Conservation (phyloP, 345 rosid genomes). For the Moricandia moricandioides region DNA sequence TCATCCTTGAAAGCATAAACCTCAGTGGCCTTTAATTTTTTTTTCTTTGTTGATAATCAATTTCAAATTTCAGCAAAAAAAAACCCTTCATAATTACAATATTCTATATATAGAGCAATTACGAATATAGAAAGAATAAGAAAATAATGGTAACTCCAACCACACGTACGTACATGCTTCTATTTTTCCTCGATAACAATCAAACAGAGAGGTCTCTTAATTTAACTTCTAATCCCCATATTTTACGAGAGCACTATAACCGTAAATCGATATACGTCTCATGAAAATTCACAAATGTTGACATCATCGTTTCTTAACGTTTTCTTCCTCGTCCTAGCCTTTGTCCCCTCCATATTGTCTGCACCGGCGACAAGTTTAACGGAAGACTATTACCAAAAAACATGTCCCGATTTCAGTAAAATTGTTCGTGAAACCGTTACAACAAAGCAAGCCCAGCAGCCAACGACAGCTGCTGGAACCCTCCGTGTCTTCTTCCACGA, state of each 20-base stretch:
- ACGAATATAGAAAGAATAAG: slow-evolving; percentile 15
- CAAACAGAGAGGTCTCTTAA: slow-evolving; percentile 12
- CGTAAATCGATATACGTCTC: slow-evolving; percentile 1
- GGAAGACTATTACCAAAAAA: slow-evolving; percentile 41
- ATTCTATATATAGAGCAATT: slow-evolving; percentile 4
- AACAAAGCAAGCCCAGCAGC: slow-evolving; percentile 34
- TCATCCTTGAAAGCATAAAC: too few species aligned
- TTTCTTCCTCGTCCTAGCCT: slow-evolving; percentile 15
- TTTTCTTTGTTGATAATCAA: too few species aligned
- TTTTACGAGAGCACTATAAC: background rate
- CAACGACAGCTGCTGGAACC: slow-evolving; percentile 54
- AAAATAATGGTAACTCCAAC: slow-evolving; percentile 4
- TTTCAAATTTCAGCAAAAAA: too few species aligned
- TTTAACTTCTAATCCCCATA: slow-evolving; percentile 4
- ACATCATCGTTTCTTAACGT: background rate
- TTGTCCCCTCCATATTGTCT: slow-evolving; percentile 6
- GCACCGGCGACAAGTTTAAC: slow-evolving; percentile 3
- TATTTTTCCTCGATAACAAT: slow-evolving; percentile 9
- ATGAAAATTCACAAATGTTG: slow-evolving; percentile 14
- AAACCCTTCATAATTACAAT: background rate
- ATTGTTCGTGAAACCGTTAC: slow-evolving; percentile 44
- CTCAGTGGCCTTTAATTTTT: too few species aligned
- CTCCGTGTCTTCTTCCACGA: slow-evolving; percentile 59
- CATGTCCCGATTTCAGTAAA: slow-evolving; percentile 50
- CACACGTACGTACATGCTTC: slow-evolving; percentile 22